Evolutionary conservation across 2,329 filamentous ascomycete species (phyloP), one percentile per base, ranked within the genome.

Genomic region (Celoporthe dispersa): DNA sequence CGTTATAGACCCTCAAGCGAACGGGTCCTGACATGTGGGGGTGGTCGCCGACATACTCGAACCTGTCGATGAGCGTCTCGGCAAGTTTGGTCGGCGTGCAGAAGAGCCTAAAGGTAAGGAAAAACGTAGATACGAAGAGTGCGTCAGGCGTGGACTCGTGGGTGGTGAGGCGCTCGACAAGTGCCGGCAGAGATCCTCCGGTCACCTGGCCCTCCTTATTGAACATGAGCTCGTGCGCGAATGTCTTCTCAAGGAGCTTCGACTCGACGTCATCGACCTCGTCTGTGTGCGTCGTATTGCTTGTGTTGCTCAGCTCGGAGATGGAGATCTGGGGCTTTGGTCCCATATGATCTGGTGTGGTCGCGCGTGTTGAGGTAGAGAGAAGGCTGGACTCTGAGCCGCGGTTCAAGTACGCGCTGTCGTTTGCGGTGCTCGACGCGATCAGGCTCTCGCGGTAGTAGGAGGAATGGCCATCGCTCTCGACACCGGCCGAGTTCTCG

Each of bases 201-300:
- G 93, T 93, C n/a, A 99, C 91, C 72, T 97, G 92, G 1, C 95
- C 94, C 74, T 98, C 95, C 79, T 97, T 97, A 82, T 97, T 98
- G 79, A 93, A 92, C 76, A 97, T 90, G 63, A 99, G 86, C 78
- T 99, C 95, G 76, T 98, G 93, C 0, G 94, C 93, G 76, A 89
- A 98, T 0, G 94, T 97, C 81, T 92, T 97, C 78, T 94, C 93
- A n/a, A 97, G 84, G n/a, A 98, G 84, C 76, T 91, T 91, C 5
- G 88, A 91, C 78, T 97, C 95, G 0, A 91, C 89, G 64, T 97
- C 94, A 48, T 93, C 90, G 16, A 87, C 84, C 70, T 95, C 93
- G 68, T 97, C 94, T 4, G 86, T 88, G n/a, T 88, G 83, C 1
- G 88, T 86, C 0, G 88, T 88, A 77, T 90, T 92, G 71, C 85